Evolutionary conservation across 2,329 filamentous ascomycete genomes (phyloP), one percentile per base, ranked within the genome.

Genomic region (Fusarium cicatricum): DNA sequence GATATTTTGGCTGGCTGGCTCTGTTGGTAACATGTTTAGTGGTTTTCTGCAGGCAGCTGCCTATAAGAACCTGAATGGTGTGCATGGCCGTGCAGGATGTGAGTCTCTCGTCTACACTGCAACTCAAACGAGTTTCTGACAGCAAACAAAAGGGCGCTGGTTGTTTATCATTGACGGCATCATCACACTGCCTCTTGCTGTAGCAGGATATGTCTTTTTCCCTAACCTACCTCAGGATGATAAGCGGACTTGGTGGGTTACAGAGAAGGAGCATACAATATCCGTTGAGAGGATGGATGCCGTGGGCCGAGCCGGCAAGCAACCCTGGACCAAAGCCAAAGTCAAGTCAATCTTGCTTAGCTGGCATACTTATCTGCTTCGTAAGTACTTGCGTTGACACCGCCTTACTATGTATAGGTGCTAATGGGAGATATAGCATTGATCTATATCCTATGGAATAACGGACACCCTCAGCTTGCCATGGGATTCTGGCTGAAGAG

Each of bases 1-100:
- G 51, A 44, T 67, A 12, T 66, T 66, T 16, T 66, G 58, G 58
- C 7, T 67, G 11, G 63, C 60, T 11, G 58, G 60, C 11, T 57
- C 55, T 0, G 17, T 62, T 5, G 64, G 60, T 3, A 31, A 33
- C 11, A 61, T 63, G 58, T 58, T 63, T 11, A 55, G 51, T 5
- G 58, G 58, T 12, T 61, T 55, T 34, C 17, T 63, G 3, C 60
- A 63, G 11, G 58, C 58, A 2, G 60, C 60, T 12, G 58, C 60
- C 1, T 61, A 59, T 8, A 53, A 47, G 2, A 58, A 61, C 16
- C 26, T 63, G 1, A 37, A 54, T 15, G 58, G 58, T 4, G 60
- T 63, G 3, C 44, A 59, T 17, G 60, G 60, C 3, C 41, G 39
- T 28, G 54, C 52, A 19, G 60, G 60, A 21, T 63, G 60, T 58